These are phyloP conservation scores for Jackrogersella multiformis DNA, from an alignment of 495 filamentous ascomycete species.

Conservation along the genomic window DNA sequence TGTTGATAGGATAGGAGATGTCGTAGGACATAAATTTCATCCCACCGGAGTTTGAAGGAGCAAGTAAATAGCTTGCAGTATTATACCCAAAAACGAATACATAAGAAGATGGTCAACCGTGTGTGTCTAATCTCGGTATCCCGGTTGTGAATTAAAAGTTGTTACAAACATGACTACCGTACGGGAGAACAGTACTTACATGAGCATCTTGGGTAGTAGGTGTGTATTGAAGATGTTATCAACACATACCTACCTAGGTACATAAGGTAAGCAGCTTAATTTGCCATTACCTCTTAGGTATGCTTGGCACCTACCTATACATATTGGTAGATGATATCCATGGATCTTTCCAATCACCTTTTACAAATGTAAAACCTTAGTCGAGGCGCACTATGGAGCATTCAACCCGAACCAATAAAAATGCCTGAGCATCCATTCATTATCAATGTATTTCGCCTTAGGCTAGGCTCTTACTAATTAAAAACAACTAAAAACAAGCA, in stretches of 20 bases:
- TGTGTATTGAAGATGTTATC: too few relatives aligned
- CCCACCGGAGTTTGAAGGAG: conserved; percentile 10
- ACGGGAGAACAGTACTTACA: too few relatives aligned
- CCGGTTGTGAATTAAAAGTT: too few relatives aligned
- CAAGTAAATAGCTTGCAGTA: conserved; percentile 12
- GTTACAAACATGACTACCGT: too few relatives aligned
- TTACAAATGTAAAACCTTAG: conserved; percentile 10
- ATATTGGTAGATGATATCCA: not conserved
- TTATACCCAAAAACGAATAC: conserved; percentile 35
- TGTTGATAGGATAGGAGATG: conserved; percentile 19
- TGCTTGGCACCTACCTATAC: not conserved
- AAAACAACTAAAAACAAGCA: conserved; percentile 19
- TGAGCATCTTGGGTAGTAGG: too few relatives aligned
- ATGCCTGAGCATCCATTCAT: not conserved
- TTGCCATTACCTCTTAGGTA: too few relatives aligned
- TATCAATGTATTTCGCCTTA: conserved; percentile 2
- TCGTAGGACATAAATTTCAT: conserved; percentile 16
- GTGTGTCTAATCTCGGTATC: not conserved
- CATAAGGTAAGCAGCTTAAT: too few relatives aligned
- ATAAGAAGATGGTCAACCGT: conserved; percentile 3
- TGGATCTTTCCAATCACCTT: conserved; percentile 15
- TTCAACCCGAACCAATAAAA: not conserved
- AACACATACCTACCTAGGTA: too few relatives aligned
- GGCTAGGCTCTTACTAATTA: conserved; percentile 19
- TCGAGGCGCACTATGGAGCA: not conserved